Evolutionary conservation across 257 asterid species (phyloP).

Genomic region (Forsythia suspensa): DNA sequence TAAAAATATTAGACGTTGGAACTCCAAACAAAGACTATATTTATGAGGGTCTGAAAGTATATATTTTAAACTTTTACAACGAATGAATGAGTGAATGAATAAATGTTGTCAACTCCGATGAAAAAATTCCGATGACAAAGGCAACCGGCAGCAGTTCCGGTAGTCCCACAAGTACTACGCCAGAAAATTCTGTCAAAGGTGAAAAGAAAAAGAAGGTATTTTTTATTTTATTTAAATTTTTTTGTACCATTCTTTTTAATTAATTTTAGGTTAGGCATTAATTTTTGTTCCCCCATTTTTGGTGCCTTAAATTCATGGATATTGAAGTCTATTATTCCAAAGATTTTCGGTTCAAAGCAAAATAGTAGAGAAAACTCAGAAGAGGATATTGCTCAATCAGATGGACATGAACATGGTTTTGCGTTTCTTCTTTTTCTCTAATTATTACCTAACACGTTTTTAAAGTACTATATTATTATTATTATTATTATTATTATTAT

Average conservation of each 20-base stretch:
- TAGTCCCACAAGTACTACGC: slow-evolving; percentile 36
- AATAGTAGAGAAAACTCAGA: slow-evolving; percentile 50
- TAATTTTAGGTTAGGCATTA: neutral
- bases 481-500: no score
- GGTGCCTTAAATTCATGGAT: neutral
- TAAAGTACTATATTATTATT: neutral
- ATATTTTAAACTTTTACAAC: neutral
- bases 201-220: slow-evolving; percentile 69
- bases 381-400: slow-evolving; percentile 49
- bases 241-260: neutral
- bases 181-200: slow-evolving; percentile 49
- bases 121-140: slow-evolving; percentile 31
- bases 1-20: slow-evolving; percentile 22
- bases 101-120: slow-evolving; percentile 34
- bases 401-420: slow-evolving; percentile 44
- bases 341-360: slow-evolving; percentile 57
- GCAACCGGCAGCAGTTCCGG: slow-evolving; percentile 35
- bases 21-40: slow-evolving; percentile 23
- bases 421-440: neutral
- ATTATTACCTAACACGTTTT: neutral
- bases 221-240: neutral
- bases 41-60: slow-evolving; percentile 1
- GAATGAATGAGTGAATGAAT: neutral
- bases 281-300: neutral
- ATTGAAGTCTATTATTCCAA: slow-evolving; percentile 60